Conservation (phyloP, 164 flowering plant genomes). For the Litsea cubeba region DNA sequence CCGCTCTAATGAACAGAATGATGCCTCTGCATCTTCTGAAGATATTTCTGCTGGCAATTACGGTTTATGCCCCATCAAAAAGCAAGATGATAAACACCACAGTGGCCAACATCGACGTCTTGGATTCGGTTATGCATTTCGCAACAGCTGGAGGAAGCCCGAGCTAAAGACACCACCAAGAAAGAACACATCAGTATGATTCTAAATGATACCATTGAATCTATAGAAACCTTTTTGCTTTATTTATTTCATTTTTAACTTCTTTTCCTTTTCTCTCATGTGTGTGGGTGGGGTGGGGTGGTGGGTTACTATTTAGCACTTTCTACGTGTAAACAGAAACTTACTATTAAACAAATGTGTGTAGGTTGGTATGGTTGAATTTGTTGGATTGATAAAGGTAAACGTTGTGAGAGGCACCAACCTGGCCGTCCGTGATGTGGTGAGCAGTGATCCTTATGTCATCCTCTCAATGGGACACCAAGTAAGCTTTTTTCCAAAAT, state of each 20-base stretch:
- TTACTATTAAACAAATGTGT: slow-evolving; percentile 8
- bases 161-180: slow-evolving; percentile 37
- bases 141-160: slow-evolving; percentile 74
- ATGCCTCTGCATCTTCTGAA: slow-evolving; percentile 30
- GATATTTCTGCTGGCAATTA: slow-evolving; percentile 8
- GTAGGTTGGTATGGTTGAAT: slow-evolving; percentile 93
- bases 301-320: too few relatives aligned
- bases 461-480: slow-evolving; percentile 79
- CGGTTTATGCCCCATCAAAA: slow-evolving; percentile 31
- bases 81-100: slow-evolving; percentile 47
- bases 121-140: slow-evolving; percentile 66
- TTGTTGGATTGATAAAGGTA: slow-evolving; percentile 85
- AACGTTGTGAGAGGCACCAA: slow-evolving; percentile 85
- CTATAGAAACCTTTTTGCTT: background rate
- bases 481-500: slow-evolving; percentile 36
- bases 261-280: background rate
- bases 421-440: slow-evolving; percentile 72
- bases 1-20: slow-evolving; percentile 18
- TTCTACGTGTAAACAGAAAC: background rate
- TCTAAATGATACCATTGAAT: background rate
- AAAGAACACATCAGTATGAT: slow-evolving; percentile 50
- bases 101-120: slow-evolving; percentile 31
- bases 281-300: too few relatives aligned
- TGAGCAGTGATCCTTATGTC: slow-evolving; percentile 95
- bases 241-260: background rate